A percentile compares a stretch with the other conserved stretches of the same genome.
Conservation (phyloP, 306 rosid species). For the Cicer cuneatum region DNA sequence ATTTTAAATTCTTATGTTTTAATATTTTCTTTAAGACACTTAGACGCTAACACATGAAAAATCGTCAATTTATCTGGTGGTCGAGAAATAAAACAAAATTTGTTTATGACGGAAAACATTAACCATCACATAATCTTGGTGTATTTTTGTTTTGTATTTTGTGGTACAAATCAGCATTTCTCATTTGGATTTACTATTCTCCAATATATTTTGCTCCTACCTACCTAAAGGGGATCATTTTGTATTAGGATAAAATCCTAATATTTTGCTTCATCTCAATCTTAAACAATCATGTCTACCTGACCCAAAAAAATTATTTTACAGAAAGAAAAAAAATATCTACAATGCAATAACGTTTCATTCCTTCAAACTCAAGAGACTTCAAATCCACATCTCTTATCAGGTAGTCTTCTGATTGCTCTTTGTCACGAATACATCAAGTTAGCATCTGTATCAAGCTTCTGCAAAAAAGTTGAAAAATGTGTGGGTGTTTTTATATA, state of each 20-base stretch:
- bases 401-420: background rate
- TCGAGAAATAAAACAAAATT: too few relatives aligned
- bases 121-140: too few relatives aligned
- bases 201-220: background rate
- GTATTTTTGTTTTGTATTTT: too few relatives aligned
- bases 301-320: background rate
- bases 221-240: background rate
- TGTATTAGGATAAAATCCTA: too few relatives aligned
- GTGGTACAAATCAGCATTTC: too few relatives aligned
- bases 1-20: too few relatives aligned
- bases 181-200: too few relatives aligned
- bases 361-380: conserved; percentile 5
- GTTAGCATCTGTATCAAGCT: background rate
- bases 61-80: too few relatives aligned
- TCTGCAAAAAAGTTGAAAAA: conserved; percentile 8
- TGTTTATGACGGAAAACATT: too few relatives aligned
- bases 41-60: too few relatives aligned
- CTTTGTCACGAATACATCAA: conserved; percentile 12
- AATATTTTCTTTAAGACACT: too few relatives aligned
- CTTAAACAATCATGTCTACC: background rate
- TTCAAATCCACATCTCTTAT: background rate
- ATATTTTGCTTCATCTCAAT: background rate
- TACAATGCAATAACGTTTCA: background rate
- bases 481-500: background rate
- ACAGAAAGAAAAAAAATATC: background rate